These are phyloP conservation scores for Mikania micrantha DNA, from an alignment of 129 eudicot species.

Conservation along the genomic window DNA sequence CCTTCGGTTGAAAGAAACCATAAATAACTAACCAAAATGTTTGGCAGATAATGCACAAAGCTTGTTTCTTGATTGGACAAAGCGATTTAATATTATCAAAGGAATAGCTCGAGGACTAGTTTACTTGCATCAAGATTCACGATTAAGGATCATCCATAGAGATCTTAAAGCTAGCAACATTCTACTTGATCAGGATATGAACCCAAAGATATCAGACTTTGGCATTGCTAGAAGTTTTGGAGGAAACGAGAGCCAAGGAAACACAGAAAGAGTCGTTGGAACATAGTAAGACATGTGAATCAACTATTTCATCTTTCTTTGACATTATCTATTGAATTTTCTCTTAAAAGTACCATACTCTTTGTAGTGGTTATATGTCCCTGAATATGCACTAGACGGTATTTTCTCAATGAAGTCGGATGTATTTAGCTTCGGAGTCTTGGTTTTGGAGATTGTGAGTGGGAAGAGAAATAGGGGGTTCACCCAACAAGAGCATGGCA, in stretches of 20 bases:
- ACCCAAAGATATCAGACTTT: conserved; percentile 39
- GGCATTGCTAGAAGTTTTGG: conserved; percentile 38
- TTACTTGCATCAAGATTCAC: conserved; percentile 30
- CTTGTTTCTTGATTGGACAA: conserved; percentile 23
- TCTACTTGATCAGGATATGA: conserved; percentile 26
- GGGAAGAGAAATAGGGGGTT: conserved; percentile 19
- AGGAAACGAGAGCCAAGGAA: conserved; percentile 20
- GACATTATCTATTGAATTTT: neutral
- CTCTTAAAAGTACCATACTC: neutral
- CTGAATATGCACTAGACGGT: conserved; percentile 21
- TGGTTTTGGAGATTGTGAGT: conserved; percentile 23
- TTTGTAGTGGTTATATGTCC: conserved; percentile 22
- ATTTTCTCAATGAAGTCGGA: conserved; percentile 21
- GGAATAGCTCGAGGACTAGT: conserved; percentile 36
- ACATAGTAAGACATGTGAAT: conserved; percentile 23
- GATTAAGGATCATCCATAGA: conserved; percentile 30
- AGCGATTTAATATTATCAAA: conserved; percentile 24
- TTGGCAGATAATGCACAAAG: neutral
- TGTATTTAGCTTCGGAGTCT: conserved; percentile 22
- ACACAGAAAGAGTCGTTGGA: conserved; percentile 32
- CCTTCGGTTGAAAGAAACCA: neutral
- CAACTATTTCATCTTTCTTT: neutral
- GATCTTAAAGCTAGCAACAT: conserved; percentile 40
- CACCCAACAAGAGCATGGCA: neutral
- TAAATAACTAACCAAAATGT: neutral